These are phyloP conservation scores for Isabelozyma pseudorhagii DNA, from an alignment of 805 yeast genomes.

Conservation along the genomic window DNA sequence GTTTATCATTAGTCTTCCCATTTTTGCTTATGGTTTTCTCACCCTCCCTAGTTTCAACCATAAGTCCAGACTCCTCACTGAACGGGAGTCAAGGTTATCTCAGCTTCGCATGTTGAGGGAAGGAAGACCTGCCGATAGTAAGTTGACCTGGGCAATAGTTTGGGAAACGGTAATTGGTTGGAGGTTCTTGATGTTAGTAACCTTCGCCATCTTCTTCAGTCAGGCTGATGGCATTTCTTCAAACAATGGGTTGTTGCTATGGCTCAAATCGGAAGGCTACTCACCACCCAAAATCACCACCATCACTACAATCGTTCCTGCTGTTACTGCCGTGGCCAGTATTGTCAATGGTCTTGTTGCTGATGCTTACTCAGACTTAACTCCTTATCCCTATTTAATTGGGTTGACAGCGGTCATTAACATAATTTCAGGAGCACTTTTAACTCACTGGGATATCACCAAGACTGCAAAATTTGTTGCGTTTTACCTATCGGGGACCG, in stretches of 20 bases:
- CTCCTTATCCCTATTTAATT: constrained; percentile 16
- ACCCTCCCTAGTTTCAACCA: constrained; percentile 4
- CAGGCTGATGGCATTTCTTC: constrained; percentile 30
- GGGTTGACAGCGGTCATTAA: constrained; percentile 9
- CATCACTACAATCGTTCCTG: constrained; percentile 17
- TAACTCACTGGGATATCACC: constrained; percentile 7
- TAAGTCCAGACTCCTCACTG: constrained; percentile 1
- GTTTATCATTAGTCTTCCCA: constrained; percentile 2
- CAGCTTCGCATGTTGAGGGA: constrained; percentile 8
- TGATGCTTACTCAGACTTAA: constrained; percentile 19
- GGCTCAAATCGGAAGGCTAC: constrained; percentile 13
- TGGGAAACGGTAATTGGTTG: constrained; percentile 12
- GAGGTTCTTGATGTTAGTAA: constrained; percentile 21
- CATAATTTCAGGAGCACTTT: constrained; percentile 7
- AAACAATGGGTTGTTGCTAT: constrained; percentile 18
- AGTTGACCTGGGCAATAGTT: constrained; percentile 6
- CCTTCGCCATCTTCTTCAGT: constrained; percentile 27
- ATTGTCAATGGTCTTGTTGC: constrained; percentile 23
- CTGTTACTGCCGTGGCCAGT: constrained; percentile 19
- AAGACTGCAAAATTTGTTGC: constrained; percentile 9
- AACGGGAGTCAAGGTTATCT: constrained; percentile 5
- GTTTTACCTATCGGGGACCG: constrained; percentile 11
- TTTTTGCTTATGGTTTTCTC: constrained; percentile 6
- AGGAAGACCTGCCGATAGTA: constrained; percentile 12
- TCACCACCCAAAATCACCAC: constrained; percentile 12